Evolutionary conservation across 1,139 yeast genomes (phyloP).

Genomic region (Petasospora fabianii): DNA sequence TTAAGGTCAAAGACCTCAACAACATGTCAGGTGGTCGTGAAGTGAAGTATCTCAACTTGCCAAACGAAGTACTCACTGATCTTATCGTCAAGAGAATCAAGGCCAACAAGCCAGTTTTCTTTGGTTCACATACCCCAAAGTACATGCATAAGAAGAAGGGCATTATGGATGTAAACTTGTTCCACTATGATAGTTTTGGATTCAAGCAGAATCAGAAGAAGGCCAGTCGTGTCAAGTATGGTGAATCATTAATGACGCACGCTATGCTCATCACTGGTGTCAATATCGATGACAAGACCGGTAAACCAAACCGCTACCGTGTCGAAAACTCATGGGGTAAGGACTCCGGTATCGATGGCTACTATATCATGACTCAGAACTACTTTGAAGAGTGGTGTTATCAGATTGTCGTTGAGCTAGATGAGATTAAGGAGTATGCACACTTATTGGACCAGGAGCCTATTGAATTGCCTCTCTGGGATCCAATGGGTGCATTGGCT

Average conservation of each 20-base stretch:
- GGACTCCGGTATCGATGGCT: constrained; percentile 69
- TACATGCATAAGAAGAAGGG: constrained; percentile 53
- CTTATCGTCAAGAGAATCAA: constrained; percentile 65
- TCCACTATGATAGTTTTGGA: constrained; percentile 62
- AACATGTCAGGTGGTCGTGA: constrained; percentile 66
- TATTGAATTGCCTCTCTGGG: constrained; percentile 68
- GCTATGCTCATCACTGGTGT: constrained; percentile 86
- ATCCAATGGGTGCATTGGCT: constrained; percentile 87
- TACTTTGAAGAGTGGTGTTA: constrained; percentile 82
- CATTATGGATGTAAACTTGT: constrained; percentile 64
- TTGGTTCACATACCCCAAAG: constrained; percentile 85
- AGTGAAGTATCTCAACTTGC: constrained; percentile 66
- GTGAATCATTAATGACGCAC: constrained; percentile 73
- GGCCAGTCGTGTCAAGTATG: constrained; percentile 53
- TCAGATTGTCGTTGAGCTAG: constrained; percentile 69
- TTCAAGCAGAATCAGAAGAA: constrained; percentile 55
- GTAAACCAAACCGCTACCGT: constrained; percentile 69
- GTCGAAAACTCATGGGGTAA: constrained; percentile 89
- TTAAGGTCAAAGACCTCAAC: constrained; percentile 70
- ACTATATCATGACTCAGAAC: constrained; percentile 74
- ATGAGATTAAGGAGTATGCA: constrained; percentile 43
- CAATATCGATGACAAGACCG: constrained; percentile 46
- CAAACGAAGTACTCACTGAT: constrained; percentile 51
- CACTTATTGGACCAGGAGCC: constrained; percentile 49
- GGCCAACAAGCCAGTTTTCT: constrained; percentile 72